Evolutionary conservation across 805 yeast genomes (phyloP), one percentile per base, ranked within the genome.

Genomic region (Saturnispora hagleri): DNA sequence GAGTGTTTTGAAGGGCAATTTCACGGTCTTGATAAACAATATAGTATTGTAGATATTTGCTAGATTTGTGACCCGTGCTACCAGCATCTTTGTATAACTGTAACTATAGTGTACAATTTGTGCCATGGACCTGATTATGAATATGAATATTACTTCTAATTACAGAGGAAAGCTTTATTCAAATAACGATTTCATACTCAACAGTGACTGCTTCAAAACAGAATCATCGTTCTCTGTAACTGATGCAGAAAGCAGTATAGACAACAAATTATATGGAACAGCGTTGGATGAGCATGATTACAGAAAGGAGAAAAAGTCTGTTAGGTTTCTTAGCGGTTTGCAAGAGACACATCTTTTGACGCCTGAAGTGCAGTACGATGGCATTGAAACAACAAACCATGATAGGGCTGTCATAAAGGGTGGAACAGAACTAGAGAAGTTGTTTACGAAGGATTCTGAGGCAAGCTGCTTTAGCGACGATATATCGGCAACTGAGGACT

Each of bases 141-240:
- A 15, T 9, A 36, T 83, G 1, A 60, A 46, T 51, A 71, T 73
- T 5, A 53, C 55, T 0, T 60, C 54, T 15, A 77, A 55, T 10
- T 67, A 56, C 0, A 84, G 83, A 0, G 68, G 27, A 0, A 84
- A 61, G 0, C 81, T 69, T 4, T 71, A 63, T 1, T 60, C 54
- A 1, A 75, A 58, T 0, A 83, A 60, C 51, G 64, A 57, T 6
- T 51, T 5, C 45, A 84, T 60, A 4, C 67, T 62, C 0, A 48
- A 40, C 13, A 24, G 22, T 18, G 50, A 42, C 28, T 42, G 50
- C 43, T 52, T 45, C 38, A 24, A 34, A 34, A 51, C 57, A 48
- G 26, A 60, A 44, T 4, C 63, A 57, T 28, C 60, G 13, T 56
- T 53, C 47, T 55, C 53, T 17, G 49, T 51, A 13, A 54, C 58